Evolutionary conservation across 164 flowering plant genomes (phyloP).

Genomic region (Amborella trichopoda): DNA sequence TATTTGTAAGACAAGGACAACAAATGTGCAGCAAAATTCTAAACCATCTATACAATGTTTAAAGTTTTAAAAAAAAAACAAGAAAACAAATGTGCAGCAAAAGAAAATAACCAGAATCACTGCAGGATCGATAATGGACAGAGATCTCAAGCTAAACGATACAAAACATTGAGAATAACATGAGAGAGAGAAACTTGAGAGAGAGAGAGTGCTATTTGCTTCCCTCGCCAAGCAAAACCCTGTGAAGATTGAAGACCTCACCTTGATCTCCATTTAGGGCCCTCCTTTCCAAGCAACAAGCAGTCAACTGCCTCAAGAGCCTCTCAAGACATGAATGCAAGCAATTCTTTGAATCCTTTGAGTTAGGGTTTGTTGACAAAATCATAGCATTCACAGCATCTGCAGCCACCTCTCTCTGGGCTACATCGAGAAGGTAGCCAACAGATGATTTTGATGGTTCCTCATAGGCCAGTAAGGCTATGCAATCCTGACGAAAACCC

Average conservation of each 20-base stretch:
- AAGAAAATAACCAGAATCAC: too few relatives aligned
- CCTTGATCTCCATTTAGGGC: slow-evolving; percentile 76
- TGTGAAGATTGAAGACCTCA: slow-evolving; percentile 68
- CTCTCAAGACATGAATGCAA: slow-evolving; percentile 67
- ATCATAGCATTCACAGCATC: slow-evolving; percentile 81
- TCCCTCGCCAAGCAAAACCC: slow-evolving; percentile 30
- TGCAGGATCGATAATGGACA: too few relatives aligned
- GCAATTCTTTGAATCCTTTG: slow-evolving; percentile 36
- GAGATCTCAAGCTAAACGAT: too few relatives aligned
- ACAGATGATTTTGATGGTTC: slow-evolving; percentile 56
- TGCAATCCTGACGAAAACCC: slow-evolving; percentile 93
- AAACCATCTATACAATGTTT: too few relatives aligned
- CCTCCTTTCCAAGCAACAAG: slow-evolving; percentile 74
- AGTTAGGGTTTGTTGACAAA: slow-evolving; percentile 51
- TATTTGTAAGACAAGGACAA: too few relatives aligned
- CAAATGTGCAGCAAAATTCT: too few relatives aligned
- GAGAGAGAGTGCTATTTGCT: slow-evolving; percentile 8
- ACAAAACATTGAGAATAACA: too few relatives aligned
- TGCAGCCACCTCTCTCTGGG: slow-evolving; percentile 74
- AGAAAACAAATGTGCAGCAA: too few relatives aligned
- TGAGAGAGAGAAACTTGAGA: too few relatives aligned
- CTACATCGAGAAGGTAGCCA: slow-evolving; percentile 61
- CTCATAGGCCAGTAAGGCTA: slow-evolving; percentile 80
- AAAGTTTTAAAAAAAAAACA: too few relatives aligned
- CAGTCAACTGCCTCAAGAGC: slow-evolving; percentile 70